phyloP scores from a whole-genome alignment of 106 monocot species.

The Platanthera zijinensis region DNA sequence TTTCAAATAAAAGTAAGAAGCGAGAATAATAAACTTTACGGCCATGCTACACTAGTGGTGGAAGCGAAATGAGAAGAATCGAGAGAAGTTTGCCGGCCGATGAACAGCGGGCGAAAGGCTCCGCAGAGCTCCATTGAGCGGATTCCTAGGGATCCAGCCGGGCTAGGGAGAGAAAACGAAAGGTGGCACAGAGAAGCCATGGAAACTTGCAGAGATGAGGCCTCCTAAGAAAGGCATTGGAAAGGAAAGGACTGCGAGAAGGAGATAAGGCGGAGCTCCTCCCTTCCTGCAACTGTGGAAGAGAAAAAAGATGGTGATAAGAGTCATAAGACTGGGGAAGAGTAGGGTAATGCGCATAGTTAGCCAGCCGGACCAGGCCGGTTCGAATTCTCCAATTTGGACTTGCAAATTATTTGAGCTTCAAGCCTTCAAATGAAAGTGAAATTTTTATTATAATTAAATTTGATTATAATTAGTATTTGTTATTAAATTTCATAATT shows the following conservation, averaged over 20 bases:
- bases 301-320: background rate
- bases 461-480: no score
- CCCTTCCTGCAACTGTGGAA: background rate
- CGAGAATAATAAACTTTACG: slow-evolving; percentile 1
- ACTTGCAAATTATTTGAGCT: no score
- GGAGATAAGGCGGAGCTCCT: background rate
- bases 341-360: background rate
- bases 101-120: background rate
- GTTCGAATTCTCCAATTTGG: no score
- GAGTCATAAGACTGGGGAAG: background rate
- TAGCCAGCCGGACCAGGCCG: no score
- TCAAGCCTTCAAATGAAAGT: no score
- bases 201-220: background rate
- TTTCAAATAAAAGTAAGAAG: background rate
- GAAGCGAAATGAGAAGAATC: background rate
- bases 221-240: background rate
- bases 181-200: slow-evolving; percentile 10
- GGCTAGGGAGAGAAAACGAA: background rate
- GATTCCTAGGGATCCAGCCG: background rate
- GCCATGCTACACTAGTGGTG: slow-evolving; percentile 4
- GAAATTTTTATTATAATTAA: no score
- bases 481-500: no score
- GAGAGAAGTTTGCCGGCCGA: background rate
- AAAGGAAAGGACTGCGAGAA: background rate
- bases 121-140: slow-evolving; percentile 17